phyloP scores from a whole-genome alignment of 83 land plant species.

The Picea engelmannii region DNA sequence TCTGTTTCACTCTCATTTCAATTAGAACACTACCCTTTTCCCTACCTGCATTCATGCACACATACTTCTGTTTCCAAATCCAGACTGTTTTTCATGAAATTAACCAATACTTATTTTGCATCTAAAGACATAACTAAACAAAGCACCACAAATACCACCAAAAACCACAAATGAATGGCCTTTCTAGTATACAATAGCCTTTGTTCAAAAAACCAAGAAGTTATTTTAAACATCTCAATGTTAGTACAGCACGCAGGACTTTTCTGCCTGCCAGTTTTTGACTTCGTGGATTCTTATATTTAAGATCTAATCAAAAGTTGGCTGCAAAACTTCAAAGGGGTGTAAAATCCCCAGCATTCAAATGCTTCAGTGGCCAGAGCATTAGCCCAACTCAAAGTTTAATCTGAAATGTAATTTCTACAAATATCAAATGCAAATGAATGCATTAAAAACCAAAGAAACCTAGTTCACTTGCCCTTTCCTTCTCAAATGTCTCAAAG shows the following conservation, averaged over 20 bases:
- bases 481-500: constrained; percentile 73
- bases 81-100: too few relatives aligned
- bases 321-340: constrained; percentile 17
- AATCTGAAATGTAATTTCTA: background rate
- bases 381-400: constrained; percentile 3
- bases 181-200: too few relatives aligned
- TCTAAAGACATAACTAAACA: too few relatives aligned
- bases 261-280: background rate
- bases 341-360: constrained; percentile 4
- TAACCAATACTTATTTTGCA: too few relatives aligned
- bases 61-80: too few relatives aligned
- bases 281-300: background rate
- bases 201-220: background rate
- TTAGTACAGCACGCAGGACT: constrained; percentile 11
- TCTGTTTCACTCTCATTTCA: too few relatives aligned
- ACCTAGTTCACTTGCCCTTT: constrained; percentile 63
- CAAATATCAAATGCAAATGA: background rate
- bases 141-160: too few relatives aligned
- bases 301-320: background rate
- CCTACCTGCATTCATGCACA: too few relatives aligned
- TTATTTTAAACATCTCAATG: constrained; percentile 5
- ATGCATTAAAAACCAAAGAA: constrained; percentile 51
- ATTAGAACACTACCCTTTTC: too few relatives aligned
- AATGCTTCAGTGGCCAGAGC: background rate
- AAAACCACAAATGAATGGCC: too few relatives aligned